Percentiles rank a stretch among this genome's conserved stretches.
phyloP scores from a whole-genome alignment of 352 stramenopile genomes.

The Phytopythium oedochilum region DNA sequence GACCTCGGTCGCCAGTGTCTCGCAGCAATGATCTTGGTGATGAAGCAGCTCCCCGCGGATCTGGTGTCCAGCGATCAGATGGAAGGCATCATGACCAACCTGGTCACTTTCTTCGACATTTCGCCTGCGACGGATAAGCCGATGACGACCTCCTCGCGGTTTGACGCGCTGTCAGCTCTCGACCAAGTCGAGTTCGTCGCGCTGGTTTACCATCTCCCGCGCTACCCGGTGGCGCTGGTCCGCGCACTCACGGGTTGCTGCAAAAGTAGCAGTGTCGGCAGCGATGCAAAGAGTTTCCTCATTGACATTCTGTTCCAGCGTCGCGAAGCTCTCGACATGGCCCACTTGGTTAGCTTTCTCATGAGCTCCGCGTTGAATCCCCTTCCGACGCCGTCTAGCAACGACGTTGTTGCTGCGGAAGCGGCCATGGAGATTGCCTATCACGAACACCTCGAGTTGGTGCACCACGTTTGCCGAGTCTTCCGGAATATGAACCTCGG shows the following conservation, averaged over 20 bases:
- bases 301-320: constrained; percentile 79
- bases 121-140: constrained; percentile 2
- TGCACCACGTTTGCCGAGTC: constrained; percentile 58
- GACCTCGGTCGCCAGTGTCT: constrained; percentile 53
- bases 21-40: constrained; percentile 64
- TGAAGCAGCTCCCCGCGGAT: constrained; percentile 72
- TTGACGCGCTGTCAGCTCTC: constrained; percentile 36
- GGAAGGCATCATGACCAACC: constrained; percentile 46
- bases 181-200: constrained; percentile 73
- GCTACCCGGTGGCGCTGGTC: constrained; percentile 60
- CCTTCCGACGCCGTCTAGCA: neutral
- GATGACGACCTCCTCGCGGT: constrained; percentile 18
- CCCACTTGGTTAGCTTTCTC: constrained; percentile 76
- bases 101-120: constrained; percentile 66
- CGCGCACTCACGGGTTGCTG: constrained; percentile 69
- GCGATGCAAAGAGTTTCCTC: constrained; percentile 77
- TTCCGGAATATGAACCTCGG: constrained; percentile 66
- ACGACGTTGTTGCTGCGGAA: constrained; percentile 5
- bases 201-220: constrained; percentile 71
- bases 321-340: constrained; percentile 53
- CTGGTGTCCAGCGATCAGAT: constrained; percentile 35
- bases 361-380: constrained; percentile 62
- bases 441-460: constrained; percentile 48
- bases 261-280: constrained; percentile 53
- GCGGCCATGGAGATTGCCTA: constrained; percentile 10